phyloP scores from a whole-genome alignment of 2,329 filamentous ascomycete genomes.

The Fusarium sp. region DNA sequence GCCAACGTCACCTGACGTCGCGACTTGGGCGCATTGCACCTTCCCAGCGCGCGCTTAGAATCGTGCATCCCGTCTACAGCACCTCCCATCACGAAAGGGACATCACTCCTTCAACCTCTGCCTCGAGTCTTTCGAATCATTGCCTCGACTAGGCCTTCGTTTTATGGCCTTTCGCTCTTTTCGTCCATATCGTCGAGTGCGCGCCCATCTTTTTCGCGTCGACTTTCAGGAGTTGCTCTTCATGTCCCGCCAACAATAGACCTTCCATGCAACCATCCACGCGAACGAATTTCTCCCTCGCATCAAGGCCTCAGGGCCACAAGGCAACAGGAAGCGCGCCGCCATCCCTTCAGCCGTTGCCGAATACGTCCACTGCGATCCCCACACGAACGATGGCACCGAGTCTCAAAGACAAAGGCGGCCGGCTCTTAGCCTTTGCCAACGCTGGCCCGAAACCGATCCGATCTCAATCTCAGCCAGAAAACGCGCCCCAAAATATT shows the following conservation, averaged over 20 bases:
- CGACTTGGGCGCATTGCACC: constrained; percentile 36
- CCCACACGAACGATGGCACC: constrained; percentile 43
- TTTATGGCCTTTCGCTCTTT: background rate
- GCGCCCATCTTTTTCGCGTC: constrained; percentile 1
- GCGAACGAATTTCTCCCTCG: constrained; percentile 21
- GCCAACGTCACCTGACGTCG: constrained; percentile 45
- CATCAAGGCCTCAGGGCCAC: constrained; percentile 15
- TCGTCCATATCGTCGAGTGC: background rate
- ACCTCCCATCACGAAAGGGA: constrained; percentile 9
- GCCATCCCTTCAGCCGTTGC: constrained; percentile 1
- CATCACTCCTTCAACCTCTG: constrained; percentile 11
- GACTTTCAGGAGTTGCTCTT: constrained; percentile 16
- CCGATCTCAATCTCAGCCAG: constrained; percentile 32
- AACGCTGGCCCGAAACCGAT: constrained; percentile 37
- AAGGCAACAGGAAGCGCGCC: constrained; percentile 13
- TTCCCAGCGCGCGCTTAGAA: constrained; percentile 22
- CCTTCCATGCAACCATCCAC: constrained; percentile 27
- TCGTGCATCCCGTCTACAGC: constrained; percentile 5
- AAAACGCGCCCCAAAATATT: constrained; percentile 27
- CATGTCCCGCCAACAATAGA: constrained; percentile 14
- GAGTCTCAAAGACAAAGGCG: constrained; percentile 48
- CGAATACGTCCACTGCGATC: background rate
- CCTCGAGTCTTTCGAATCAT: constrained; percentile 1
- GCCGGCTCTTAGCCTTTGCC: constrained; percentile 49
- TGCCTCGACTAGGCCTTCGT: background rate